Evolutionary conservation across 2,329 filamentous ascomycete genomes (phyloP).

Genomic region (Penicillium crustosum): DNA sequence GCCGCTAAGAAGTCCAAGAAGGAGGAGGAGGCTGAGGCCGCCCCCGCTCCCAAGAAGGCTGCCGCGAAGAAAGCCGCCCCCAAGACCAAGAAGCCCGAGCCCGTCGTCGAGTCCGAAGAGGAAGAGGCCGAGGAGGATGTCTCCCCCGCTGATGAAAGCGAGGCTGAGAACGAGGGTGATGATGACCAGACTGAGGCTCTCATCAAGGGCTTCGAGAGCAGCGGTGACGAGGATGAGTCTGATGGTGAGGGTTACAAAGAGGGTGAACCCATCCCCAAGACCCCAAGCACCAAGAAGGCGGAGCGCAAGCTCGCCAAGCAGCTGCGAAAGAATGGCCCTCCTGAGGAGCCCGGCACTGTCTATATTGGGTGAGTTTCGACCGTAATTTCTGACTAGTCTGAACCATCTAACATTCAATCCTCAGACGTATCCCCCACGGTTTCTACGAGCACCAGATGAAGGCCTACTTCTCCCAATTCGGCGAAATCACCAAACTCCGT

Average conservation of each 20-base stretch:
- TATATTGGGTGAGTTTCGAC: constrained; percentile 68
- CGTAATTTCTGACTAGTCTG: neutral
- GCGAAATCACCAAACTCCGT: constrained; percentile 72
- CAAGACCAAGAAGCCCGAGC: constrained; percentile 43
- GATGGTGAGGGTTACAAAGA: constrained; percentile 49
- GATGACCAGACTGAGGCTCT: constrained; percentile 57
- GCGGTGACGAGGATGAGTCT: constrained; percentile 53
- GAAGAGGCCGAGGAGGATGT: constrained; percentile 27
- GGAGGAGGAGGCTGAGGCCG: constrained; percentile 32
- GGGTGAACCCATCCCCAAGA: constrained; percentile 44
- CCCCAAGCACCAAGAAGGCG: constrained; percentile 48
- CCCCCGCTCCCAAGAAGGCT: constrained; percentile 24
- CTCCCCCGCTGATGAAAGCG: constrained; percentile 21
- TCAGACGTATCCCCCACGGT: constrained; percentile 78
- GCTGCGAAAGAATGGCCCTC: constrained; percentile 47
- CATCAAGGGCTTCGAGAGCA: constrained; percentile 57
- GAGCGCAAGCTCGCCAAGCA: constrained; percentile 54
- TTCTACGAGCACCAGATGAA: constrained; percentile 98
- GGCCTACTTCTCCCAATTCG: constrained; percentile 92
- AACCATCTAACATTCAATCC: constrained; percentile 18
- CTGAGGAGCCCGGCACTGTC: constrained; percentile 67
- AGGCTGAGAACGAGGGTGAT: constrained; percentile 37
- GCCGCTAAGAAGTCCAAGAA: constrained; percentile 46
- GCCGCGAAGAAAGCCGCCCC: constrained; percentile 31
- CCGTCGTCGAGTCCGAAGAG: constrained; percentile 33